Evolutionary conservation across 1,284 basidiomycete species (phyloP), one percentile per base, ranked within the genome.

Genomic region (Cryptococcus sp.): DNA sequence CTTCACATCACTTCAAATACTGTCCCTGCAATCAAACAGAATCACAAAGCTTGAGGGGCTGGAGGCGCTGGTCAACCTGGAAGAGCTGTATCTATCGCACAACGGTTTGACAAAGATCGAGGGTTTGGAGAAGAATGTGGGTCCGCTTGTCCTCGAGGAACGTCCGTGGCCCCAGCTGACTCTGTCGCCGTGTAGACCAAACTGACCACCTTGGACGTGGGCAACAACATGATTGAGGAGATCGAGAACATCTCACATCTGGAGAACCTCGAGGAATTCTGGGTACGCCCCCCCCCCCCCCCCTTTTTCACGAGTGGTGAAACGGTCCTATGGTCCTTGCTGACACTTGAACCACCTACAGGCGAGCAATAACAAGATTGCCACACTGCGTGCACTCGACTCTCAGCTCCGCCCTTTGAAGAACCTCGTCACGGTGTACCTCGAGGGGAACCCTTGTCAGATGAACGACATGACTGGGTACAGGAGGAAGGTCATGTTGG

Each of bases 391-490:
- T 13, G 80, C 83, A 2, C 77, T 98, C 20, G 88, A 90, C 55
- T 73, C 80, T 0, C 83, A 96, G 71, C 82, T 97, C n/a, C 81
- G 82, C 35, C 78, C 82, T n/a, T 80, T 89, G 39, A 55, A 78
- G 2, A 81, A 84, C 3, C 81, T 98, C 13, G 83, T 88, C 70
- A 98, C 96, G 1, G 82, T 98, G 8, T 98, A 98, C 75, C 83
- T 98, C 35, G 95, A 98, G 77, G 87, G 85, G 7, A 98, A 98
- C 73, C 96, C 96, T 1, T 88, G 89, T 61, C 92, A 98, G 75
- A 81, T 78, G 40, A 81, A 81, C 18, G 91, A 97, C 68, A 87
- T 85, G 64, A 79, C 83, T 1, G 84, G 82, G 18, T 98, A 98
- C 75, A 81, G 93, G 62, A 81, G 95, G 53, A 98, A 97, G 79